A percentile compares a stretch with the other conserved stretches of the same genome.
Evolutionary conservation across 345 rosid species (phyloP).

Genomic region (Acer campestre): DNA sequence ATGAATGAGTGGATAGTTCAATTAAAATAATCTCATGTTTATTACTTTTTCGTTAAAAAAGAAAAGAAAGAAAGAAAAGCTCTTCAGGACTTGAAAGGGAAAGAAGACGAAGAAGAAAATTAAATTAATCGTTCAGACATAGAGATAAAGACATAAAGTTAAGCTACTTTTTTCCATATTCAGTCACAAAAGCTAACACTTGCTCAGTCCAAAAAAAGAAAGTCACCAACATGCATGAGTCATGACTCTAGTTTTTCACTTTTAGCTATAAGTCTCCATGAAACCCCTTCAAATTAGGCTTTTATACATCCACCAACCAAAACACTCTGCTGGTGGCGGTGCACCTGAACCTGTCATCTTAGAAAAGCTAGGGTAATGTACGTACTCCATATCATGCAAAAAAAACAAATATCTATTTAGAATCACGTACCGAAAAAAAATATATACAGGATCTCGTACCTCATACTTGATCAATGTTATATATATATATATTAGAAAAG

Average conservation of each 20-base stretch:
- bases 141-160: neutral
- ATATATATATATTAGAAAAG: neutral
- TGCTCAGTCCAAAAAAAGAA: neutral
- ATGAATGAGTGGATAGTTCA: conserved; percentile 4
- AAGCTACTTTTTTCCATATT: neutral
- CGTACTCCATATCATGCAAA: too few relatives aligned
- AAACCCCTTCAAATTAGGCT: conserved; percentile 40
- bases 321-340: neutral
- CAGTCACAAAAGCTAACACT: neutral
- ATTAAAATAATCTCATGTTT: neutral
- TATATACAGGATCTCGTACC: too few relatives aligned
- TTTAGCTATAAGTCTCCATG: neutral
- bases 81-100: neutral
- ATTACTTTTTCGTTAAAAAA: neutral
- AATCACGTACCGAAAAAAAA: too few relatives aligned
- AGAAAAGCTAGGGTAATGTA: too few relatives aligned
- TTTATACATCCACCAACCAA: conserved; percentile 5
- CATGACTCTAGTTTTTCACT: neutral
- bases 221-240: neutral
- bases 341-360: neutral
- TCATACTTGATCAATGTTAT: too few relatives aligned
- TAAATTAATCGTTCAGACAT: neutral
- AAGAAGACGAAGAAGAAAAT: neutral
- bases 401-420: too few relatives aligned
- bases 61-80: too few relatives aligned